A percentile compares a stretch with the other conserved stretches of the same genome.
Evolutionary conservation across 768 basidiomycete species (phyloP).

Genomic region (Pleurotus tuber-regium): DNA sequence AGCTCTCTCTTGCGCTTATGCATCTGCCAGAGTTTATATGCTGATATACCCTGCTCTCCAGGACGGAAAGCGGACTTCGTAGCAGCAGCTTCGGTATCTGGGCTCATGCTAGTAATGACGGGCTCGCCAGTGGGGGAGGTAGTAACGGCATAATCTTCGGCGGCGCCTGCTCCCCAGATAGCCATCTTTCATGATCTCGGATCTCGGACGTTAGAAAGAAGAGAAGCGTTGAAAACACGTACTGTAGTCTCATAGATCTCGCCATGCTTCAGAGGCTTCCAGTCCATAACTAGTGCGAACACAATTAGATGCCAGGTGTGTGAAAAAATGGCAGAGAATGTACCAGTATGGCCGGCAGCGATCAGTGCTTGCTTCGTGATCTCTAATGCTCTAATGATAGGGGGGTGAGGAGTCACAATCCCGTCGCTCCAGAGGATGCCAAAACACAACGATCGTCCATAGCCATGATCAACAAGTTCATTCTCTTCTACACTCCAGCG

Average conservation of each 20-base stretch:
- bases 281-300: conserved; percentile 59
- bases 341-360: conserved; percentile 43
- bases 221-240: conserved; percentile 9
- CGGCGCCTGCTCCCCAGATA: conserved; percentile 34
- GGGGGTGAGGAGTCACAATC: conserved; percentile 58
- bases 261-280: conserved; percentile 53
- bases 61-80: conserved; percentile 22
- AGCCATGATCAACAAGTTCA: conserved; percentile 53
- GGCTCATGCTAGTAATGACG: conserved; percentile 52
- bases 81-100: conserved; percentile 23
- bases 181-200: conserved; percentile 1
- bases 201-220: background rate
- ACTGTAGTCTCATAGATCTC: conserved; percentile 47
- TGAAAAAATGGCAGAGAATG: background rate
- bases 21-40: conserved; percentile 59
- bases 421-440: conserved; percentile 70
- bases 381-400: conserved; percentile 58
- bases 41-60: conserved; percentile 16
- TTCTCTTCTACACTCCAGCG: conserved; percentile 63
- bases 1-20: conserved; percentile 50
- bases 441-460: conserved; percentile 51
- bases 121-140: conserved; percentile 50
- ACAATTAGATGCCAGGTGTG: background rate
- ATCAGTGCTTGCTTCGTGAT: conserved; percentile 52
- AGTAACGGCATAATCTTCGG: conserved; percentile 41